Percentiles rank a stretch among this genome's conserved stretches.
Evolutionary conservation across 208 protist genomes (phyloP).

Genomic region (Leishmania amazonensis): DNA sequence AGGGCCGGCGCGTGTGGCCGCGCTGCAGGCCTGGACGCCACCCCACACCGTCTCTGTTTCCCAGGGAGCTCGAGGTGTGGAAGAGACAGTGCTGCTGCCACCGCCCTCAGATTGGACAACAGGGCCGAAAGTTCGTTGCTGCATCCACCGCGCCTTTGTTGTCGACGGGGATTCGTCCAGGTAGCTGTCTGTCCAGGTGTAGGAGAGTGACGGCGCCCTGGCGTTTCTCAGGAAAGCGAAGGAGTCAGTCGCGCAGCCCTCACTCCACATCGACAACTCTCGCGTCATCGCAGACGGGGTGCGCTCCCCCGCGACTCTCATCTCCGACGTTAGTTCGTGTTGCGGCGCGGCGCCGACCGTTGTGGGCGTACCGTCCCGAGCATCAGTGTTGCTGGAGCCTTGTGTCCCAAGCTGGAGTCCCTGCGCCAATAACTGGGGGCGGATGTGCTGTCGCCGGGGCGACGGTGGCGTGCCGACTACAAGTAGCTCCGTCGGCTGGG

Average conservation of each 20-base stretch:
- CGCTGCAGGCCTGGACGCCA: constrained; percentile 10
- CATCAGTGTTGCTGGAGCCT: neutral
- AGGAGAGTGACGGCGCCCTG: constrained; percentile 23
- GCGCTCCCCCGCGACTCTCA: neutral
- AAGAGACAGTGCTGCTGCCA: constrained; percentile 20
- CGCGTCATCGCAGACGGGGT: neutral
- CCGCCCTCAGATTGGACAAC: constrained; percentile 44
- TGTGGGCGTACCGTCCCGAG: neutral
- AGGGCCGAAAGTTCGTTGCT: constrained; percentile 38
- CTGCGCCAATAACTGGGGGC: neutral
- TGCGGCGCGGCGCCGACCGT: neutral
- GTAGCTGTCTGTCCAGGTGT: constrained; percentile 49
- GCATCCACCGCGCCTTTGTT: constrained; percentile 36
- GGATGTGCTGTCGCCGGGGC: neutral
- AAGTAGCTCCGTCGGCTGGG: neutral
- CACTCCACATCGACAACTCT: neutral
- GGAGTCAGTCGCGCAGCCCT: neutral
- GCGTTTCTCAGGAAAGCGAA: constrained; percentile 1
- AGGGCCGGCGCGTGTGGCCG: neutral
- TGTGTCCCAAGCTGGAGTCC: neutral
- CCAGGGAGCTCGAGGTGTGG: constrained; percentile 2
- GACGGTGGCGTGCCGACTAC: constrained; percentile 17
- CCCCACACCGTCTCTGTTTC: constrained; percentile 27
- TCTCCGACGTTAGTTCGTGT: neutral
- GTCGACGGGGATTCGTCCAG: constrained; percentile 25